Evolutionary conservation across 805 yeast species (phyloP).

Genomic region (Starmerella floris): DNA sequence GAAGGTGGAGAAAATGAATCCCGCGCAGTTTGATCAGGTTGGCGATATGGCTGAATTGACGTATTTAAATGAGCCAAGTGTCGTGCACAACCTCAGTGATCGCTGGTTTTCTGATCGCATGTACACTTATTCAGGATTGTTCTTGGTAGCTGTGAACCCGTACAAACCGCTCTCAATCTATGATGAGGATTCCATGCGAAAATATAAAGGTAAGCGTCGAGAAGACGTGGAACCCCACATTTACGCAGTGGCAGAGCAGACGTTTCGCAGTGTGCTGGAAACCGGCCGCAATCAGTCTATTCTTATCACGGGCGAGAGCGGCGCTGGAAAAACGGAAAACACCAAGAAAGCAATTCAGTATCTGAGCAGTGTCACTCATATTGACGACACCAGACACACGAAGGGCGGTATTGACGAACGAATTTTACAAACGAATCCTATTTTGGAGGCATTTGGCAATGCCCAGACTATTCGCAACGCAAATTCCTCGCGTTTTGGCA

Average conservation of each 20-base stretch:
- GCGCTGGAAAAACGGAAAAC: constrained; percentile 97
- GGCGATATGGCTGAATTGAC: constrained; percentile 94
- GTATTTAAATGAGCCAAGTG: constrained; percentile 87
- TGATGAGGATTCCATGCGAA: constrained; percentile 40
- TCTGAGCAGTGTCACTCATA: constrained; percentile 54
- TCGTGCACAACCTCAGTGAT: constrained; percentile 65
- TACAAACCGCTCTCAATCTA: constrained; percentile 65
- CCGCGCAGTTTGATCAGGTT: constrained; percentile 77
- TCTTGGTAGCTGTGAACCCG: constrained; percentile 90
- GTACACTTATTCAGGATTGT: constrained; percentile 89
- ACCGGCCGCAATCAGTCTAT: constrained; percentile 73
- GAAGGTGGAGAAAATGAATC: constrained; percentile 59
- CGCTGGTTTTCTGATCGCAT: constrained; percentile 69
- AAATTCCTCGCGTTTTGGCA: constrained; percentile 93
- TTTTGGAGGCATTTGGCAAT: constrained; percentile 90
- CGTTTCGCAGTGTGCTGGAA: constrained; percentile 59
- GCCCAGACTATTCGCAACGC: constrained; percentile 89
- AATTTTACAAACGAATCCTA: constrained; percentile 88
- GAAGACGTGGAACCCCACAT: constrained; percentile 67
- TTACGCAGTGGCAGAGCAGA: constrained; percentile 76
- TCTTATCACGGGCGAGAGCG: constrained; percentile 96
- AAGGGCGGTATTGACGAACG: constrained; percentile 50
- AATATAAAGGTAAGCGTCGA: constrained; percentile 38
- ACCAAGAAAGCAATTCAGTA: constrained; percentile 91
- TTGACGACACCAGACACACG: neutral